phyloP scores from a whole-genome alignment of 106 monocot genomes.

The Hemerocallis citrina region DNA sequence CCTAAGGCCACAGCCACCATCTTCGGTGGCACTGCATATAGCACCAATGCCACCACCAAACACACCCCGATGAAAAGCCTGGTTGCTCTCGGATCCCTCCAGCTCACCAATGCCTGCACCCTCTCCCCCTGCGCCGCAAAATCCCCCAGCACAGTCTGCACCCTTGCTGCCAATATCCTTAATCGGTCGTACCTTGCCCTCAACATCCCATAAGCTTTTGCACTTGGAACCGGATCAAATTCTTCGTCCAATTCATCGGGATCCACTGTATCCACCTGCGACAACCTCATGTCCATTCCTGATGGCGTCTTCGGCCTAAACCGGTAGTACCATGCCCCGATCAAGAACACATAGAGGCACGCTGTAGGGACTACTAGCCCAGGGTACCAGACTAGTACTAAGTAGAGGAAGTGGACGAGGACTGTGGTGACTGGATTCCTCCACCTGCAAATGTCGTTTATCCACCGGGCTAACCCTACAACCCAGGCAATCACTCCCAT shows the following conservation, averaged over 20 bases:
- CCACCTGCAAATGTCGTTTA: slow-evolving; percentile 71
- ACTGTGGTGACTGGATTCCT: slow-evolving; percentile 70
- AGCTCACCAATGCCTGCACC: slow-evolving; percentile 90
- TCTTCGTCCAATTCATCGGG: slow-evolving; percentile 89
- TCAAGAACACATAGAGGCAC: slow-evolving; percentile 62
- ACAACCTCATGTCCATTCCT: slow-evolving; percentile 76
- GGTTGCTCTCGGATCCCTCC: slow-evolving; percentile 89
- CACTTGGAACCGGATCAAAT: slow-evolving; percentile 61
- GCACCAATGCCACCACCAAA: slow-evolving; percentile 45
- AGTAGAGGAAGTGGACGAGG: slow-evolving; percentile 72
- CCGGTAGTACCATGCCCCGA: slow-evolving; percentile 69
- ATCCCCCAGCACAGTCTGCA: slow-evolving; percentile 92
- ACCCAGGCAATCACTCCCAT: slow-evolving; percentile 81
- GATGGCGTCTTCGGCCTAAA: slow-evolving; percentile 54
- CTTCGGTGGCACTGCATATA: slow-evolving; percentile 78
- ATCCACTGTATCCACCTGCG: slow-evolving; percentile 71
- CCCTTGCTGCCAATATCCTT: slow-evolving; percentile 56
- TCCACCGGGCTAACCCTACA: slow-evolving; percentile 59
- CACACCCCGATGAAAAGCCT: slow-evolving; percentile 78
- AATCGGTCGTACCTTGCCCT: slow-evolving; percentile 66
- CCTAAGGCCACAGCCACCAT: slow-evolving; percentile 95
- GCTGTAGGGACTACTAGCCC: slow-evolving; percentile 77
- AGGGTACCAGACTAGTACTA: slow-evolving; percentile 91
- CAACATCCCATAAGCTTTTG: slow-evolving; percentile 36
- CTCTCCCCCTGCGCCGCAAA: slow-evolving; percentile 95